Evolutionary conservation across 2,329 filamentous ascomycete species (phyloP).

Genomic region (Phyllosticta citriasiana): DNA sequence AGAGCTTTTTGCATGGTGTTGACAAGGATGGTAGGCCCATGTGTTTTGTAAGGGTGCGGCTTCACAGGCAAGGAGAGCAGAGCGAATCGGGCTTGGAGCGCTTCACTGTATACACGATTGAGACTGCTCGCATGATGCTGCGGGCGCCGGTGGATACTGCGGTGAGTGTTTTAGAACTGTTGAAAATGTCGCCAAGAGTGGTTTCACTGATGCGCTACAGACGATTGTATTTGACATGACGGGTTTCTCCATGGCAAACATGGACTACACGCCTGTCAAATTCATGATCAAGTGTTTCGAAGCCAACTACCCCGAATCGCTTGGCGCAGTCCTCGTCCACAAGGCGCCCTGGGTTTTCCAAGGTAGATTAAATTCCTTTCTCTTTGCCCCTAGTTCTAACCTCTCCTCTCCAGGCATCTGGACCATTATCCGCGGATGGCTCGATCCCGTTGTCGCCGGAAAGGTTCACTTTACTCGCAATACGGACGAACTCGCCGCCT

Average conservation of each 20-base stretch:
- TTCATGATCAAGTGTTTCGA: conserved; percentile 99
- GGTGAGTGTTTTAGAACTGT: conserved; percentile 45
- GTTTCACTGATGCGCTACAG: conserved; percentile 35
- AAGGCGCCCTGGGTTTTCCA: conserved; percentile 97
- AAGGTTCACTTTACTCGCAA: conserved; percentile 93
- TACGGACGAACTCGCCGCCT: conserved; percentile 65
- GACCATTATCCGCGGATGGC: conserved; percentile 91
- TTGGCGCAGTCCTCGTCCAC: conserved; percentile 85
- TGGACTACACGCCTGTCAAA: conserved; percentile 96
- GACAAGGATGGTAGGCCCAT: conserved; percentile 81
- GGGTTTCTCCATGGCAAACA: conserved; percentile 84
- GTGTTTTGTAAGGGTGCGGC: conserved; percentile 70
- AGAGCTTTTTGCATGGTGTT: conserved; percentile 80
- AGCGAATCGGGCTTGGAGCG: conserved; percentile 71
- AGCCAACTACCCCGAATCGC: conserved; percentile 91
- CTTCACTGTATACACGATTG: conserved; percentile 89
- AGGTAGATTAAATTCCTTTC: conserved; percentile 40
- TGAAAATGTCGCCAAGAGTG: neutral
- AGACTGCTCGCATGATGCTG: conserved; percentile 81
- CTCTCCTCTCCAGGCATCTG: conserved; percentile 59
- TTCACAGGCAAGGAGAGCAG: conserved; percentile 78
- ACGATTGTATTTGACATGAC: conserved; percentile 96
- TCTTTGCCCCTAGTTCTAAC: neutral
- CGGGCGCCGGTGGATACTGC: conserved; percentile 78
- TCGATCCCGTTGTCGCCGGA: conserved; percentile 87